Evolutionary conservation across 106 monocot genomes (phyloP).

Genomic region (Dioscorea zingiberensis): DNA sequence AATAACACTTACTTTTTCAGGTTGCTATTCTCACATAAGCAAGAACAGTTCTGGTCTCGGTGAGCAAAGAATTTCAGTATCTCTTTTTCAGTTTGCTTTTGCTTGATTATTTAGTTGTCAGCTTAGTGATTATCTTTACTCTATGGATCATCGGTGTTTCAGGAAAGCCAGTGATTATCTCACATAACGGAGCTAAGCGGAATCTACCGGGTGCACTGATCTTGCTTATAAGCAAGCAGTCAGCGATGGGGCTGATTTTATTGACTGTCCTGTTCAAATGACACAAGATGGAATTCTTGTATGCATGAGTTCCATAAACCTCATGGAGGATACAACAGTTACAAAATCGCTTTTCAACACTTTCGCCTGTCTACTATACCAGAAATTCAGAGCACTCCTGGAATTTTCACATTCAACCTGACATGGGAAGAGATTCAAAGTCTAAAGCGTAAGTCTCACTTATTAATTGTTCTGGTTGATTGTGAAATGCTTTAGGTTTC

Average conservation of each 20-base stretch:
- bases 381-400: slow-evolving; percentile 46
- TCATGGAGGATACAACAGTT: slow-evolving; percentile 53
- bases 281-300: slow-evolving; percentile 63
- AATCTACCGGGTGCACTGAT: slow-evolving; percentile 83
- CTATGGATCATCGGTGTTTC: neutral
- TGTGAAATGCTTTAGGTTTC: neutral
- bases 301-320: slow-evolving; percentile 76
- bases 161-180: slow-evolving; percentile 61
- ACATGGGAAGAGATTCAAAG: slow-evolving; percentile 69
- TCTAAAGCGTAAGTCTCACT: slow-evolving; percentile 56
- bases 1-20: slow-evolving; percentile 27
- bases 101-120: no score
- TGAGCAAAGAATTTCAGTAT: slow-evolving; percentile 11
- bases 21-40: slow-evolving; percentile 69
- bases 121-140: no score
- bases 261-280: slow-evolving; percentile 82
- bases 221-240: slow-evolving; percentile 77
- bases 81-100: no score
- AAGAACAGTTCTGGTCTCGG: slow-evolving; percentile 38
- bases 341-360: slow-evolving; percentile 30
- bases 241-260: slow-evolving; percentile 68
- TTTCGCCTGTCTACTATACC: slow-evolving; percentile 37
- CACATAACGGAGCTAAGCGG: slow-evolving; percentile 92
- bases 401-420: slow-evolving; percentile 87
- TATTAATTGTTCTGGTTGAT: neutral